Conservation (phyloP, 163 green algal genomes). For the Scenedesmus sp. region DNA sequence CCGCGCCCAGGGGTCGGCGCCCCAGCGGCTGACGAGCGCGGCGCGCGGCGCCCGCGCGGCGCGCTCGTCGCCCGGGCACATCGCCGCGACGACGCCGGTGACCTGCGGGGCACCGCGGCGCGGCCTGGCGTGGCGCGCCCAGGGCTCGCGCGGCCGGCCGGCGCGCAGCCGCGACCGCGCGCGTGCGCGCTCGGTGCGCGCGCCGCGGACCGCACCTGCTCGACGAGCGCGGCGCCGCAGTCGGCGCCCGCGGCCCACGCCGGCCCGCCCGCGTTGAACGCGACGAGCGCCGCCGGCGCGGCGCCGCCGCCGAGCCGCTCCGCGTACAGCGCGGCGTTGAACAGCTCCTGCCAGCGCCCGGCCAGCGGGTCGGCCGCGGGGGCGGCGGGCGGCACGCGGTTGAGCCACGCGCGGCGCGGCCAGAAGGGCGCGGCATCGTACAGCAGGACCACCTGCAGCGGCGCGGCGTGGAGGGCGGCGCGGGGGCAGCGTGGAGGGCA, state of each 20-base stretch:
- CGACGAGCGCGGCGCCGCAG: not conserved
- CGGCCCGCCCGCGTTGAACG: not conserved
- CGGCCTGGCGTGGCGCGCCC: too few species aligned
- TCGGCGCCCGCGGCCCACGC: conserved; percentile 6
- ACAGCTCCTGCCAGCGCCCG: conserved; percentile 16
- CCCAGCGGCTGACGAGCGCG: not conserved
- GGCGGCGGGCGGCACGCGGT: conserved; percentile 15
- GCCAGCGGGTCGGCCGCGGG: too few species aligned
- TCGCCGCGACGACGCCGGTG: conserved; percentile 2
- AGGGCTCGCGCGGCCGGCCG: too few species aligned
- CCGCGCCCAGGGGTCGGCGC: not conserved
- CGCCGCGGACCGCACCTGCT: too few species aligned
- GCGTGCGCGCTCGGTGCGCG: too few species aligned
- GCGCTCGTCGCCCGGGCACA: too few species aligned
- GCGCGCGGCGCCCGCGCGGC: too few species aligned
- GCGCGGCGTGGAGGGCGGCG: too few species aligned
- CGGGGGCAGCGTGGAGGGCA: too few species aligned
- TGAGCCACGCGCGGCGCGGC: conserved; percentile 1
- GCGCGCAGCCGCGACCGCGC: too few species aligned
- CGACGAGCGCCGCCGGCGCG: not conserved
- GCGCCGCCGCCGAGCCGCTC: too few species aligned
- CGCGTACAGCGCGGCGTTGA: not conserved
- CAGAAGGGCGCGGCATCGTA: conserved; percentile 25
- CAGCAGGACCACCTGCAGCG: conserved; percentile 10
- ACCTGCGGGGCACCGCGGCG: too few species aligned